Base-by-base conservation (phyloP, 768 basidiomycete genomes). In the Pilatotrama ljubarskyi region DNA sequence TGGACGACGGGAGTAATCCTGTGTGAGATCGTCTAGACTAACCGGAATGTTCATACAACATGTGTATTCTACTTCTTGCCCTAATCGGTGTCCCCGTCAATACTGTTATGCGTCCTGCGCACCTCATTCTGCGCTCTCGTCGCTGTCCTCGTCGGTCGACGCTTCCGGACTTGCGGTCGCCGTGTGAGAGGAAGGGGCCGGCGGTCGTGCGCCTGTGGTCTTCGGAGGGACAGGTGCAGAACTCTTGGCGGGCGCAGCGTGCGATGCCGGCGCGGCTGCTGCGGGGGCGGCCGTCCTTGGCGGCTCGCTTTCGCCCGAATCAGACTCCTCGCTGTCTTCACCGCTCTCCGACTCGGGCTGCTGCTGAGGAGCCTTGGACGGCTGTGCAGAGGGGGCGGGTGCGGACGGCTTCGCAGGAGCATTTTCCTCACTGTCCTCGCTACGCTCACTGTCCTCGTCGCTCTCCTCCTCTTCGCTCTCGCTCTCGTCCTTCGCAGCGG, bases 371-470 rank as follows among this genome's bases (percentile, higher is more conserved):
- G 42, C 41, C 22, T 55, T 53, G 11, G 51, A 17, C 6, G 57
- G 24, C 18, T 9, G 50, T 25, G 53, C 46, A 20, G 59, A 22
- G 15, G 42, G 3, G 5, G 46, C 20, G 3, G 56, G 36, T 18
- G 47, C 51, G 26, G 46, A n/a, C 17, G 43, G 32, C 15, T 54
- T 48, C 11, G 51, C 29, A 22, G 54, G 54, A 8, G 26, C 55
- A 41, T 32, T 50, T 44, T 70, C 67, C 24, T 66, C 70, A 57
- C 63, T 68, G 53, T 51, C 51, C 18, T 47, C 51, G 54, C 58
- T 60, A 25, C 46, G 59, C 40, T 66, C 74, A 8, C 72, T 69
- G 17, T 70, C 73, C 20, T 72, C 72, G 22, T 63, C 66, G 18
- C 71, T 70, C 9, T 71, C 74, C 44, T 72, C 59, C 32, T 53